A percentile compares a stretch with the other conserved stretches of the same genome.
These are phyloP conservation scores for Cenchrus americanus DNA, from an alignment of 176 grass and related monocot species.

Conservation along the genomic window DNA sequence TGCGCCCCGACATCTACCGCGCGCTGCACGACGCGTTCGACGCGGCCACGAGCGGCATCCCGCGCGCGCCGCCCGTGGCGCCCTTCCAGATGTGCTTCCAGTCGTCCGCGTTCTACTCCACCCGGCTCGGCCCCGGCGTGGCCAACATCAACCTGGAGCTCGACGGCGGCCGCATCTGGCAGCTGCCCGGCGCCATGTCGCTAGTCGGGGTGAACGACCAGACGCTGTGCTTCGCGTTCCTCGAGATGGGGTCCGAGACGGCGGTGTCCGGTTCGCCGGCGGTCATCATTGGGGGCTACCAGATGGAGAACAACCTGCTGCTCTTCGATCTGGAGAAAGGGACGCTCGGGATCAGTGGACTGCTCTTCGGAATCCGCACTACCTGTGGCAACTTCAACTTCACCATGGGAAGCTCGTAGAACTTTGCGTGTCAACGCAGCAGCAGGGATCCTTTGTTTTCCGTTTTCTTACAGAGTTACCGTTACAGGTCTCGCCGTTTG, in stretches of 20 bases:
- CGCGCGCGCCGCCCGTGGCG: neutral
- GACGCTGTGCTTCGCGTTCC: constrained; percentile 33
- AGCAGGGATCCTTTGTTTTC: neutral
- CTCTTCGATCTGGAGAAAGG: constrained; percentile 40
- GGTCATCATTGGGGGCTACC: constrained; percentile 31
- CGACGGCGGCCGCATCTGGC: constrained; percentile 16
- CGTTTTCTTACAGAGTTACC: too few relatives aligned
- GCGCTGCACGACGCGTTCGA: constrained; percentile 23
- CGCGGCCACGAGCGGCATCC: neutral
- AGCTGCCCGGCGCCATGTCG: constrained; percentile 23
- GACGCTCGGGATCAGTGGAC: constrained; percentile 30
- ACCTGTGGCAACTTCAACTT: constrained; percentile 47
- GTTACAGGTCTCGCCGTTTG: neutral
- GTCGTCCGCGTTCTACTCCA: neutral
- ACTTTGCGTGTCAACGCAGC: neutral
- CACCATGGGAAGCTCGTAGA: constrained; percentile 5
- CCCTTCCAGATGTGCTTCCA: constrained; percentile 41
- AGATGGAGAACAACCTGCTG: constrained; percentile 44
- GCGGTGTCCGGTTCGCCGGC: constrained; percentile 31
- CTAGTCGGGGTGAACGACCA: constrained; percentile 19
- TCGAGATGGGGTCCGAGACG: neutral
- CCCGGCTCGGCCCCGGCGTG: constrained; percentile 30
- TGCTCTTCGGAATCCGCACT: neutral
- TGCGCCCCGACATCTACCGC: constrained; percentile 38
- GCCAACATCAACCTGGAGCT: constrained; percentile 43